These are phyloP conservation scores for Blastomyces percursus DNA, from an alignment of 2,329 filamentous ascomycete genomes.

Conservation along the genomic window DNA sequence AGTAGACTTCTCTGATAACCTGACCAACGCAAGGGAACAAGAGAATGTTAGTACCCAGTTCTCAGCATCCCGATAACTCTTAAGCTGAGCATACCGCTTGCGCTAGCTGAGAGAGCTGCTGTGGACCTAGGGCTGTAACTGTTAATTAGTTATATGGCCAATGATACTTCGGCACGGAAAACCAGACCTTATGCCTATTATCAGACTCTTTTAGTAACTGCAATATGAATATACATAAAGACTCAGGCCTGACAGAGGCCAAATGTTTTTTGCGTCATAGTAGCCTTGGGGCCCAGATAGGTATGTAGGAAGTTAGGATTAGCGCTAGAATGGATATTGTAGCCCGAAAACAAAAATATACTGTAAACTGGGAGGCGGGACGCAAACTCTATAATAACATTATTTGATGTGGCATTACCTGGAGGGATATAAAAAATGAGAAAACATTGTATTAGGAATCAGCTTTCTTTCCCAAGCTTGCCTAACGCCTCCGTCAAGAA, in stretches of 20 bases:
- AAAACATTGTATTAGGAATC: not conserved
- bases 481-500: conserved; percentile 49
- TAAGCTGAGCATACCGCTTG: not conserved
- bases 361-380: no score
- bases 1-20: not conserved
- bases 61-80: not conserved
- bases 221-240: not conserved
- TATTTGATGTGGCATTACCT: not conserved
- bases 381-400: not conserved
- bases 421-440: not conserved
- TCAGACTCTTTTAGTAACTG: not conserved
- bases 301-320: no score
- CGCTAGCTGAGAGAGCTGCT: not conserved
- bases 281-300: not conserved
- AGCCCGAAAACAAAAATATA: not conserved
- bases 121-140: not conserved
- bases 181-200: not conserved
- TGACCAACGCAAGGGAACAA: not conserved
- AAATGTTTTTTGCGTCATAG: not conserved
- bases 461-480: conserved; percentile 46
- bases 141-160: not conserved
- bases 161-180: not conserved
- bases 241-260: not conserved
- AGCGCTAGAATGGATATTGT: not conserved
- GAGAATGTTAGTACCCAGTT: not conserved